phyloP scores from a whole-genome alignment of 2,329 filamentous ascomycete genomes.

The Arthrinium phaeospermum region DNA sequence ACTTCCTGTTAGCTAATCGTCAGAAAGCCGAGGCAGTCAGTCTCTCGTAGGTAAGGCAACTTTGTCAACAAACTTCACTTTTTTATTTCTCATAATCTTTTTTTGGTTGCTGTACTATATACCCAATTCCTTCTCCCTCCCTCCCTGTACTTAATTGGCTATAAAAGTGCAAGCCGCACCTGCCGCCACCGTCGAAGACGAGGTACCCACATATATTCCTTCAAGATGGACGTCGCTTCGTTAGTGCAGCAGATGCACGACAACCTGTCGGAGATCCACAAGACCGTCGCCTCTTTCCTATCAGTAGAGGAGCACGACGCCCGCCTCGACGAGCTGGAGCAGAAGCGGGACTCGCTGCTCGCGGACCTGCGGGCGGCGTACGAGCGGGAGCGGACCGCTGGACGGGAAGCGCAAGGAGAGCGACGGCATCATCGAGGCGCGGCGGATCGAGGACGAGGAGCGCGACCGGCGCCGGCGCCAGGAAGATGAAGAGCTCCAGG shows the following conservation, averaged over 20 bases:
- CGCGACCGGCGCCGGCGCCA: slow-evolving; percentile 40
- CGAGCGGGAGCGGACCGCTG: slow-evolving; percentile 38
- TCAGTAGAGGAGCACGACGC: slow-evolving; percentile 41
- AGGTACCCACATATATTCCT: not conserved
- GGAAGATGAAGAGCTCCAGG: slow-evolving; percentile 44
- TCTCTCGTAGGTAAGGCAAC: not conserved
- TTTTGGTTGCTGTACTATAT: not conserved
- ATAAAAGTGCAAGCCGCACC: not conserved
- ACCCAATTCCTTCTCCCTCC: not conserved
- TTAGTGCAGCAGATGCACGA: slow-evolving; percentile 51
- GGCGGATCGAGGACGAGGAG: slow-evolving; percentile 50
- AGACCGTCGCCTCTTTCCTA: slow-evolving; percentile 41
- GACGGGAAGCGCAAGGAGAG: slow-evolving; percentile 38
- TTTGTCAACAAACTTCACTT: not conserved
- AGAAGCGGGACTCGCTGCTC: slow-evolving; percentile 43
- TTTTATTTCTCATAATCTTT: not conserved
- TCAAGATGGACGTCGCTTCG: slow-evolving; percentile 42
- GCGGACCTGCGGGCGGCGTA: slow-evolving; percentile 39
- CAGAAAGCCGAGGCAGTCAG: slow-evolving; percentile 1
- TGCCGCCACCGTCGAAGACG: not conserved
- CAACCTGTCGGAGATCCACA: slow-evolving; percentile 46
- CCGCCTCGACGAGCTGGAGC: slow-evolving; percentile 47
- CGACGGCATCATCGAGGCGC: slow-evolving; percentile 41
- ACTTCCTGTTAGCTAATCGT: slow-evolving; percentile 17
- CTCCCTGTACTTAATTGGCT: not conserved